Conservation (phyloP, 306 rosid species). For the Rubus parviflorus region DNA sequence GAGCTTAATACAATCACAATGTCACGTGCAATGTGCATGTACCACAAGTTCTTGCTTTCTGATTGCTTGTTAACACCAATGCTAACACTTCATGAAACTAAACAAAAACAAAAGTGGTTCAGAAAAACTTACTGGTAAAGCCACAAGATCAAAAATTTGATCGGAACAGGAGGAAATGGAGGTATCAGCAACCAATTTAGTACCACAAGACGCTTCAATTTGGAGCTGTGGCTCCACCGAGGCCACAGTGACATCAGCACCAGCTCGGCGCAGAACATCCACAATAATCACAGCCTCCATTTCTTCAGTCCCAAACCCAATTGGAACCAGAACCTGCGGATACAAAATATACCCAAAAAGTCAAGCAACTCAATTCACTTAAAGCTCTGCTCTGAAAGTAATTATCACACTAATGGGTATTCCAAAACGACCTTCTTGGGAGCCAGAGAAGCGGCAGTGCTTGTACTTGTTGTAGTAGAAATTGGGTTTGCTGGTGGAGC, state of each 20-base stretch:
- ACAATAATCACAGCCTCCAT: slow-evolving; percentile 90
- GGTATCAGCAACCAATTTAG: slow-evolving; percentile 74
- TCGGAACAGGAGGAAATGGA: slow-evolving; percentile 60
- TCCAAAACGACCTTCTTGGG: slow-evolving; percentile 53
- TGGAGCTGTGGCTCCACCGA: slow-evolving; percentile 83
- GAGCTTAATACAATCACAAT: neutral
- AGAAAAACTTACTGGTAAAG: slow-evolving; percentile 69
- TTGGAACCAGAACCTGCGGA: slow-evolving; percentile 72
- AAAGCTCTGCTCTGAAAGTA: neutral
- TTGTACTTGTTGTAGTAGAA: neutral
- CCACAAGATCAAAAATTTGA: slow-evolving; percentile 77
- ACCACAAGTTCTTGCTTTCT: neutral
- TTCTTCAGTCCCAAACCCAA: slow-evolving; percentile 91
- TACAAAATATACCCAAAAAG: neutral
- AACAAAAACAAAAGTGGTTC: neutral
- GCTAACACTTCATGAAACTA: neutral
- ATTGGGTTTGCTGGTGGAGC: slow-evolving; percentile 14
- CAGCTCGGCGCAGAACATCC: slow-evolving; percentile 89
- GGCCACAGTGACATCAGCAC: slow-evolving; percentile 89
- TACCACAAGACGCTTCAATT: slow-evolving; percentile 71
- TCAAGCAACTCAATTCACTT: neutral
- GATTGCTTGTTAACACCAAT: neutral
- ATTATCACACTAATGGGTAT: slow-evolving; percentile 9
- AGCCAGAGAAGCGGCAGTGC: slow-evolving; percentile 35
- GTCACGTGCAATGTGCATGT: neutral